phyloP scores from a whole-genome alignment of 805 yeast genomes.

The Yarrowia sp. region DNA sequence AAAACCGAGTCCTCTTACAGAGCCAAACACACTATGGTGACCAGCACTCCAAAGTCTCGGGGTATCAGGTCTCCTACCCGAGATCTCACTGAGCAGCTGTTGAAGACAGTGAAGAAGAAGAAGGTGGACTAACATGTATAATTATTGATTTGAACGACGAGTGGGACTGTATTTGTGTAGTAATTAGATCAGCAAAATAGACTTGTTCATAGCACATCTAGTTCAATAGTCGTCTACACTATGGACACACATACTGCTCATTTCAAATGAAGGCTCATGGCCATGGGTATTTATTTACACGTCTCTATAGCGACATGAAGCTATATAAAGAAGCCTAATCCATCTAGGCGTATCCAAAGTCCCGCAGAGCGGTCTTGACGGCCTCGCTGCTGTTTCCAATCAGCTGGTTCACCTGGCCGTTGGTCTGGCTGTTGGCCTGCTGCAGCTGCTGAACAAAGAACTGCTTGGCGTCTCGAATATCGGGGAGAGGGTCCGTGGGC shows the following conservation, averaged over 20 bases:
- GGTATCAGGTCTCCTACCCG: background rate
- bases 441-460: constrained; percentile 44
- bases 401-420: constrained; percentile 39
- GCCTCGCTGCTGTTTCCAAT: constrained; percentile 22
- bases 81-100: background rate
- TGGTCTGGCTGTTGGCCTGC: constrained; percentile 40
- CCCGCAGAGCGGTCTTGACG: constrained; percentile 24
- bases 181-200: too few species aligned
- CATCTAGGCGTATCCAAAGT: constrained; percentile 29
- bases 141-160: too few species aligned
- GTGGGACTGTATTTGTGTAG: too few species aligned
- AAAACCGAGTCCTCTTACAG: too few species aligned
- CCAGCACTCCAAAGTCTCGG: background rate
- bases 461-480: constrained; percentile 50
- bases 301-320: constrained; percentile 8
- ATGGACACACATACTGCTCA: background rate
- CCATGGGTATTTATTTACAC: constrained; percentile 11
- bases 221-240: too few species aligned
- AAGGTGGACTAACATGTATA: too few species aligned
- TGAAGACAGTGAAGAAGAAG: too few species aligned
- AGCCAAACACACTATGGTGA: too few species aligned
- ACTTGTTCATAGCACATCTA: too few species aligned
- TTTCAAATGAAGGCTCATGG: background rate
- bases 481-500: constrained; percentile 74
- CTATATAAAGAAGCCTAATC: background rate